Base-by-base conservation (phyloP, 306 rosid species). In the Cucurbita moschata region DNA sequence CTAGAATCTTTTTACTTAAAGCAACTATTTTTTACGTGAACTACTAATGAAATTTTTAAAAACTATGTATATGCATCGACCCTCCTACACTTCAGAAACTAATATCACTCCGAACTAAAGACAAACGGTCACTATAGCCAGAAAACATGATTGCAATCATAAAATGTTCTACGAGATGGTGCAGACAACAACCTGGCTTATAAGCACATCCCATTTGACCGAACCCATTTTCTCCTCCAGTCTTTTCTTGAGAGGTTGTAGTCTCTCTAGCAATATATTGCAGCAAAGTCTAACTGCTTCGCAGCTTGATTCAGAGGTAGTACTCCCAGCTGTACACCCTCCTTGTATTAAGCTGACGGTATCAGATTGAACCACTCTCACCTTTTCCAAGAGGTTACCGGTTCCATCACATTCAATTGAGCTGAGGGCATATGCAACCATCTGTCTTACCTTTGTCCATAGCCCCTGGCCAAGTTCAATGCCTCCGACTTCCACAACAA, bases 361-460 rank as follows among this genome's bases (percentile, higher is more conserved):
- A 82, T 90, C 98, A 13, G 97, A 78, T 78, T 90, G 98, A 73
- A 90, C 77, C 66, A 90, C 92, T 44, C 97, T 83, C 26, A 90
- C 76, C 78, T 86, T 90, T 39, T 89, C 87, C 75, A 85, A 72
- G 68, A 93, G 80, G 51, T 76, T 78, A 10, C 47, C 74, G 18
- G 53, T 81, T 81, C 78, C 86, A 61, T 82, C 80, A 71, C 96
- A 87, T 58, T 82, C 82, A 75, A 94, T 78, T 71, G 80, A 77
- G 57, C 85, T 65, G 23, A 93, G 97, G 68, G 84, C 83, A 82
- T 77, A 93, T 62, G 97, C 97, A 63, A 88, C 84, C 94, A 84
- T 86, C 82, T 93, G 97, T 78, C 87, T 90, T n/a, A 85, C 98
- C 89, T 93, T 93, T 56, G 97, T 93, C 98, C 98, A 94, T 6